phyloP scores from a whole-genome alignment of 345 rosid species.

The Microthlaspi erraticum region DNA sequence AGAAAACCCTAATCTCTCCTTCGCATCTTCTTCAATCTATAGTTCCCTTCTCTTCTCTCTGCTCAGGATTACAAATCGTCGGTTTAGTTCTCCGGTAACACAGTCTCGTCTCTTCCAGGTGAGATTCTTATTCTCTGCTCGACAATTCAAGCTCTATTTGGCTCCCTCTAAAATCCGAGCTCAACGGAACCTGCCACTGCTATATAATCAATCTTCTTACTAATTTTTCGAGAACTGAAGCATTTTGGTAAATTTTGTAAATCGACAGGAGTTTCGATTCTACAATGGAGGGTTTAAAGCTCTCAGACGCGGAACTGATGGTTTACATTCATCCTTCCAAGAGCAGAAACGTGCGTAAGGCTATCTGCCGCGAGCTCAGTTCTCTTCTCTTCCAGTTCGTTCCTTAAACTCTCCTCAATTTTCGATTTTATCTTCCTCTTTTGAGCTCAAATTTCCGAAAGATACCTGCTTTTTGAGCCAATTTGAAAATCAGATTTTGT shows the following conservation, averaged over 20 bases:
- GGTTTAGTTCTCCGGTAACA: background rate
- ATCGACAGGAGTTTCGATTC: background rate
- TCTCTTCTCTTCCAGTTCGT: slow-evolving; percentile 84
- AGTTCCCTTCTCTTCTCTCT: no score
- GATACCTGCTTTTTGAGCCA: background rate
- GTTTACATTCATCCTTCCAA: slow-evolving; percentile 72
- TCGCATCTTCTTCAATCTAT: no score
- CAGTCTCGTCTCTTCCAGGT: background rate
- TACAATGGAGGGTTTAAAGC: slow-evolving; percentile 76
- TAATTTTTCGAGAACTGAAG: slow-evolving; percentile 1
- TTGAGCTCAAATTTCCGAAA: background rate
- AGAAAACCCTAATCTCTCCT: no score
- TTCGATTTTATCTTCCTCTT: background rate
- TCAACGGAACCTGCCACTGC: background rate
- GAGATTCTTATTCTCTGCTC: background rate
- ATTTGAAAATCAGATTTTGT: background rate
- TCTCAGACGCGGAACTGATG: slow-evolving; percentile 61
- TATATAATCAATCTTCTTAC: background rate
- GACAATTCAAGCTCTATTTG: background rate
- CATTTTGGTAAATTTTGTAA: background rate
- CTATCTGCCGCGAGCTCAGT: slow-evolving; percentile 84
- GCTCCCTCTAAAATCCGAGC: background rate
- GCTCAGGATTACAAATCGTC: no score
- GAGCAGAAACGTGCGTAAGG: slow-evolving; percentile 55
- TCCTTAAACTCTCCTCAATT: slow-evolving; percentile 19